Percentiles rank a stretch among this genome's conserved stretches.
These are phyloP conservation scores for Hawksworthiomyces lignivorus DNA, from an alignment of 2,329 filamentous ascomycete genomes.

Conservation along the genomic window DNA sequence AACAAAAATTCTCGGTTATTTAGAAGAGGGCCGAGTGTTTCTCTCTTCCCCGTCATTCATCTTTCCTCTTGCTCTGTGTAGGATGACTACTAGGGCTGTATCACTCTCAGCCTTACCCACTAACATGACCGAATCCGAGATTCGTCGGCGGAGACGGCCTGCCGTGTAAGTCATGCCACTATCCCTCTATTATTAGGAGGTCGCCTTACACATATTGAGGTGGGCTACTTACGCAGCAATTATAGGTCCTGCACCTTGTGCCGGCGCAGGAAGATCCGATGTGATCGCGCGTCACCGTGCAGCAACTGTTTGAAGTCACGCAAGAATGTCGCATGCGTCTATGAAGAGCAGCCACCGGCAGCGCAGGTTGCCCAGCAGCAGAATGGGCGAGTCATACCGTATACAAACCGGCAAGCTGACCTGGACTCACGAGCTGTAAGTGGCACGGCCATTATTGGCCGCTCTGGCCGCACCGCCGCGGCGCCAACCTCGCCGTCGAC, in stretches of 20 bases:
- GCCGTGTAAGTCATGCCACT: conserved; percentile 8
- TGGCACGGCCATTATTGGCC: too few relatives aligned
- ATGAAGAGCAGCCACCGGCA: conserved; percentile 5
- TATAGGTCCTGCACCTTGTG: conserved; percentile 22
- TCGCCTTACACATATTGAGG: too few relatives aligned
- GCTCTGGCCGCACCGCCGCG: too few relatives aligned
- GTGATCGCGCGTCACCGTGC: conserved; percentile 32
- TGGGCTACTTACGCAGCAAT: too few relatives aligned
- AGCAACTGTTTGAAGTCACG: conserved; percentile 30
- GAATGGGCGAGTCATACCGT: too few relatives aligned
- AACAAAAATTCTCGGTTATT: too few relatives aligned
- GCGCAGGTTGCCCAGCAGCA: too few relatives aligned
- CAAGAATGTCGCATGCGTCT: conserved; percentile 8
- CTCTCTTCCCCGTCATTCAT: not conserved
- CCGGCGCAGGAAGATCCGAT: conserved; percentile 34
- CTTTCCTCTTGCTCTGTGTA: not conserved
- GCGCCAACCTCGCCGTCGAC: too few relatives aligned
- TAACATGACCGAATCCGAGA: conserved; percentile 11
- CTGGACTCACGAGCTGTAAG: too few relatives aligned
- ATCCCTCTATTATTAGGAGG: too few relatives aligned
- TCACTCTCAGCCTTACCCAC: not conserved
- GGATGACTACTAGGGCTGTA: too few relatives aligned
- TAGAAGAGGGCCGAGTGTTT: not conserved
- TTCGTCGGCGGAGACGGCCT: conserved; percentile 11
- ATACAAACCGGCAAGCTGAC: too few relatives aligned